Conservation (phyloP, 208 protist species). For the Vickermania spadyakhi region DNA sequence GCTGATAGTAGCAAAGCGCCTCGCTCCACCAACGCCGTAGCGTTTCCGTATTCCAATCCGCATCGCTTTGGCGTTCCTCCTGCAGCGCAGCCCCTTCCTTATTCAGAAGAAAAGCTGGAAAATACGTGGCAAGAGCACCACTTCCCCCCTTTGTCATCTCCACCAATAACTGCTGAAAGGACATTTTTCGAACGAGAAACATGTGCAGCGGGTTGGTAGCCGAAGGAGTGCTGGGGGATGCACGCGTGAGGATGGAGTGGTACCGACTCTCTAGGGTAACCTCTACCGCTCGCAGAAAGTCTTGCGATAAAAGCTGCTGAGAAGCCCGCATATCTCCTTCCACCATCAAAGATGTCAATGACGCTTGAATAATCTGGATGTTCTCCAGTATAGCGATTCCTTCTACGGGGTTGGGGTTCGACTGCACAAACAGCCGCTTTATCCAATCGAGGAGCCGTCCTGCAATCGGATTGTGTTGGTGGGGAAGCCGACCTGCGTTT, state of each 20-base stretch:
- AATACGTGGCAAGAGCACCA: too few relatives aligned
- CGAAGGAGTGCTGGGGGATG: not conserved
- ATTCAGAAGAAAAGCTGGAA: too few relatives aligned
- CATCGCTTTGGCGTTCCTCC: too few relatives aligned
- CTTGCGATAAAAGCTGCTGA: not conserved
- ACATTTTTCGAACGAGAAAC: constrained; percentile 14
- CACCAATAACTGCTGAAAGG: too few relatives aligned
- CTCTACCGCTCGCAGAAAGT: not conserved
- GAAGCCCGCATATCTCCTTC: not conserved
- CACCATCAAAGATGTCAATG: constrained; percentile 4
- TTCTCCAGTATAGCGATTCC: constrained; percentile 50
- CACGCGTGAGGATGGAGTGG: not conserved
- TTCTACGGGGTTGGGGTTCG: constrained; percentile 13
- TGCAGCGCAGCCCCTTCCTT: too few relatives aligned
- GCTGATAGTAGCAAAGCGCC: constrained; percentile 19
- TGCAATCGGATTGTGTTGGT: constrained; percentile 15
- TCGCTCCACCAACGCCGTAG: constrained; percentile 25
- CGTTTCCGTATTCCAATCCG: constrained; percentile 2
- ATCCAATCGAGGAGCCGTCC: constrained; percentile 48
- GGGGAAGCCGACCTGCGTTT: not conserved
- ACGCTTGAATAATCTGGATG: constrained; percentile 34
- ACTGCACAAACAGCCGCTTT: constrained; percentile 36
- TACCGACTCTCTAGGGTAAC: not conserved
- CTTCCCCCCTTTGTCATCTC: too few relatives aligned
- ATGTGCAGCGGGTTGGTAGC: constrained; percentile 22